Evolutionary conservation across 1,139 yeast species (phyloP), one percentile per base, ranked within the genome.

Genomic region (Komagataea norvegica): DNA sequence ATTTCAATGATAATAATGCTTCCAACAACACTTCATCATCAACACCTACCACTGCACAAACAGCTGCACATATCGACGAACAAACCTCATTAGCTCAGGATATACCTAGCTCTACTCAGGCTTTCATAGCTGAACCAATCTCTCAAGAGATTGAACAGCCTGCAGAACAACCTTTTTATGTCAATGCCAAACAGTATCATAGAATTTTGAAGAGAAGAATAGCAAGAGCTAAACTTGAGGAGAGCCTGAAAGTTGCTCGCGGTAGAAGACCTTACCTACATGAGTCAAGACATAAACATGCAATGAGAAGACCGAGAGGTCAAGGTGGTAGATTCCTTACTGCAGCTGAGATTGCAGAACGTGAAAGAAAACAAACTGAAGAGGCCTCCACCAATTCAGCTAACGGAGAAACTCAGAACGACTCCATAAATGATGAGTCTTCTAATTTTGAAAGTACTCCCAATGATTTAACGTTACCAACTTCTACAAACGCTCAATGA

Each of bases 241-340:
- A 91, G 55, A 76, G 79, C 34, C 70, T 91, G 46, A 83, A 86
- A 56, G 85, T 85, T 8, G 93, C 94, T 18, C 73, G 96, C 47
- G 94, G 94, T 8, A 75, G 97, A 49, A 83, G 84, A 56, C 98
- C 98, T 4, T 93, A 93, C 59, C 64, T 93, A 38, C 99, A 93
- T 59, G 98, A 93, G 61, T 87, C 96, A 14, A 75, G 99, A 53
- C 99, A 93, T 61, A 91, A 91, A 60, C 99, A 93, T 61, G 99
- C 99, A 16, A 91, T 93, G 98, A 74, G 98, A 57, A 76, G 99
- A 60, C 98, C 98, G 13, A 76, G 99, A 54, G 99, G 99, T 21
- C 97, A 91, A 62, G 98, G 98, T 22, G 99, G 99, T 4, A 69
- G 98, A 44, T 93, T 93, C 54, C 65, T 93, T 47, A 91, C 98